Percentiles rank a stretch among this genome's conserved stretches.
Conservation (phyloP, 2,329 filamentous ascomycete species). For the Penicillium sp. region DNA sequence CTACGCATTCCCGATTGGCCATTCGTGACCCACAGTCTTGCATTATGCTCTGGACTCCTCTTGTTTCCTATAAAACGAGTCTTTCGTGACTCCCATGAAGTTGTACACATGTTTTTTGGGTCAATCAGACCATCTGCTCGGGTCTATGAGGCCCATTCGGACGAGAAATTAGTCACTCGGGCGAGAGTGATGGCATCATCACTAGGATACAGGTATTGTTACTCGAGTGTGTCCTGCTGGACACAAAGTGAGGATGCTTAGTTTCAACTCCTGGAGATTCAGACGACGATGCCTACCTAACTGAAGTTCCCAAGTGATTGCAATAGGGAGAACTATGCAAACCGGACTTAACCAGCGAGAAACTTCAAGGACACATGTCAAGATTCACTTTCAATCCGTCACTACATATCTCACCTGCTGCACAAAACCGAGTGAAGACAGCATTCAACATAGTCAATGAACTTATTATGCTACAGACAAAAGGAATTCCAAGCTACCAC, state of each 20-base stretch:
- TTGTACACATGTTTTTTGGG: not conserved
- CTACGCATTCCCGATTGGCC: not conserved
- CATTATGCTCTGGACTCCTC: not conserved
- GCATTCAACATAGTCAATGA: no score
- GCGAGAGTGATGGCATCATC: slow-evolving; percentile 15
- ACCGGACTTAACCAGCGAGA: no score
- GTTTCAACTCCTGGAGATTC: no score
- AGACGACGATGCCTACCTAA: no score
- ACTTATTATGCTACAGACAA: no score
- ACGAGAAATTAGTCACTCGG: slow-evolving; percentile 15
- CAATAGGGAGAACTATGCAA: no score
- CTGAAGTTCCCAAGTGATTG: no score
- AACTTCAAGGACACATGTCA: no score
- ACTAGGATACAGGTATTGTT: slow-evolving; percentile 6
- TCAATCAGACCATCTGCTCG: not conserved
- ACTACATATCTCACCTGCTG: no score
- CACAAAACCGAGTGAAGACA: no score
- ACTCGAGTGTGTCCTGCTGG: not conserved
- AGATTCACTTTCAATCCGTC: no score
- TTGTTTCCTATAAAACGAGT: not conserved
- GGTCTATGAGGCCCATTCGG: slow-evolving; percentile 4
- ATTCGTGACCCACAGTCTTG: not conserved
- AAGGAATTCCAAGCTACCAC: slow-evolving; percentile 16
- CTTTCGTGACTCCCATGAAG: no score
- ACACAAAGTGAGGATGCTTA: not conserved